These are phyloP conservation scores for Tulasnella sp. DNA, from an alignment of 768 basidiomycete species.

Conservation along the genomic window DNA sequence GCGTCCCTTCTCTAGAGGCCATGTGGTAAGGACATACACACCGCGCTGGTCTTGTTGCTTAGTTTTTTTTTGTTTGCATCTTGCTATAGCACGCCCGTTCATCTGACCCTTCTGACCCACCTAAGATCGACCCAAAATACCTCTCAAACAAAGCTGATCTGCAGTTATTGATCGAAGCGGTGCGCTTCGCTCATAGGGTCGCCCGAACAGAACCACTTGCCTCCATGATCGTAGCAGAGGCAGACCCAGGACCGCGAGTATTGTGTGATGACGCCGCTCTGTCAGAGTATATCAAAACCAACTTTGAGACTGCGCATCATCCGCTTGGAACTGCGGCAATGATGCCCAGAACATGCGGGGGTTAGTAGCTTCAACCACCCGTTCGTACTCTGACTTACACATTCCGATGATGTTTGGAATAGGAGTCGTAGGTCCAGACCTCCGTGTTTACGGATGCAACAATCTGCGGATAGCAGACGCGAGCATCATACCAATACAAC, in stretches of 20 bases:
- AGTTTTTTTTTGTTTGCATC: not conserved
- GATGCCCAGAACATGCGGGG: conserved; percentile 8
- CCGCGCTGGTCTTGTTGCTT: not conserved
- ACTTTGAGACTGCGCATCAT: conserved; percentile 11
- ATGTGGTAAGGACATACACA: conserved; percentile 18
- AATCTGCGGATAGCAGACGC: conserved; percentile 9
- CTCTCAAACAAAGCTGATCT: conserved; percentile 15
- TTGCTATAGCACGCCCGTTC: conserved; percentile 9
- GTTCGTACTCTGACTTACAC: not conserved
- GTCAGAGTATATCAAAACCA: conserved; percentile 7
- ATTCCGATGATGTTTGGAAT: not conserved
- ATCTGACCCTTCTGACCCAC: conserved; percentile 1
- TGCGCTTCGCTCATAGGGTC: conserved; percentile 8
- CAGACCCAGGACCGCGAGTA: not conserved
- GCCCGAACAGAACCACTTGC: not conserved
- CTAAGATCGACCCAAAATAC: conserved; percentile 16
- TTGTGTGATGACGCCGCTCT: conserved; percentile 4
- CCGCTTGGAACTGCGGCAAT: conserved; percentile 12
- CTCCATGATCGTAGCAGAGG: not conserved
- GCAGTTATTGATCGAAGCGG: conserved; percentile 14
- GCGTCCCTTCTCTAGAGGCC: conserved; percentile 24
- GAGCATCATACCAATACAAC: conserved; percentile 5
- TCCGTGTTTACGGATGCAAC: conserved; percentile 3
- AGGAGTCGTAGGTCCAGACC: conserved; percentile 10
- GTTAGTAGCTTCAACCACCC: not conserved